phyloP scores from a whole-genome alignment of 2,329 filamentous ascomycete species.

The Talaromyces sp. region DNA sequence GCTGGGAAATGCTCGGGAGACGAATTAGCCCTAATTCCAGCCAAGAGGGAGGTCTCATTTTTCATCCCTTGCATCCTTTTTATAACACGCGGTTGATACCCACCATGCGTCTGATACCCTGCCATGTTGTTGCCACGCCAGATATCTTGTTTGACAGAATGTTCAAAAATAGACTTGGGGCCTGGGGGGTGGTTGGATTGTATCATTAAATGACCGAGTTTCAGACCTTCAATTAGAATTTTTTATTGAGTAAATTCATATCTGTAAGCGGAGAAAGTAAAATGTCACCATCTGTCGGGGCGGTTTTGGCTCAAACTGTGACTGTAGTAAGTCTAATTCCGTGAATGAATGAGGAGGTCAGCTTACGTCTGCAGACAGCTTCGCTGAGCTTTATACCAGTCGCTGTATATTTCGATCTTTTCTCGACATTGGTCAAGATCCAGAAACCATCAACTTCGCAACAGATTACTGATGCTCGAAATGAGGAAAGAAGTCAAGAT shows the following conservation, averaged over 20 bases:
- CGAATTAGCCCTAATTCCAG: conserved; percentile 16
- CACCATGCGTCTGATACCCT: background rate
- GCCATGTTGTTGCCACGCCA: conserved; percentile 3
- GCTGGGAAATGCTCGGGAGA: background rate
- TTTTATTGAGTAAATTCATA: background rate
- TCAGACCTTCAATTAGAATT: background rate
- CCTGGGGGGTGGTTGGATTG: conserved; percentile 3
- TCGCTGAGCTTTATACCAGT: conserved; percentile 36
- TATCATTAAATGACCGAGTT: background rate
- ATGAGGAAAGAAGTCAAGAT: conserved; percentile 17
- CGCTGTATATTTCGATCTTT: conserved; percentile 33
- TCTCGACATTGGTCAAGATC: conserved; percentile 24
- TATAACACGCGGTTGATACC: background rate
- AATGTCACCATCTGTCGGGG: conserved; percentile 21
- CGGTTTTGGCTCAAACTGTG: conserved; percentile 24
- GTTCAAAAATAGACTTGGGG: conserved; percentile 1
- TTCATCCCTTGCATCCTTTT: conserved; percentile 6
- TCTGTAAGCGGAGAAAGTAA: background rate
- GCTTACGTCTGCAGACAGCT: conserved; percentile 23
- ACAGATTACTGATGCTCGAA: conserved; percentile 24
- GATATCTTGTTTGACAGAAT: background rate
- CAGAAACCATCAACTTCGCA: conserved; percentile 24
- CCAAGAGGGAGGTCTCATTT: background rate
- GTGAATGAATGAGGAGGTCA: background rate
- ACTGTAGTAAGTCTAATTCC: conserved; percentile 21